Conservation (phyloP, 805 yeast species). For the Starmera amethionina region DNA sequence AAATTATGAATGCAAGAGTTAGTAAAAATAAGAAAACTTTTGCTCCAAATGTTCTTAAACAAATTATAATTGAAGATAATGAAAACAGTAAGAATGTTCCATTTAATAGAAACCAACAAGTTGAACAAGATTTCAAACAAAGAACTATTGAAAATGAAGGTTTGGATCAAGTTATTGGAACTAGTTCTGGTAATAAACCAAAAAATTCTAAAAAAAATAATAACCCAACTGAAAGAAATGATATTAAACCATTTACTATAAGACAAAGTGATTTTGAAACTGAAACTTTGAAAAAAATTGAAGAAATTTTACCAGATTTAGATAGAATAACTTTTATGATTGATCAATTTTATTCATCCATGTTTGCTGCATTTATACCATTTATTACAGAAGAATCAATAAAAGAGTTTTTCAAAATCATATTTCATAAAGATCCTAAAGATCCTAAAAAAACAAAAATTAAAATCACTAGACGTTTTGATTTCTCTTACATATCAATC, state of each 20-base stretch:
- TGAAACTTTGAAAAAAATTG: conserved; percentile 12
- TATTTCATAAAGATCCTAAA: conserved; percentile 1
- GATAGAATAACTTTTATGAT: conserved; percentile 10
- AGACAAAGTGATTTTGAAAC: conserved; percentile 8
- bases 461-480: conserved; percentile 13
- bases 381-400: conserved; percentile 16
- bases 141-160: conserved; percentile 28
- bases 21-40: conserved; percentile 4
- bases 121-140: conserved; percentile 21
- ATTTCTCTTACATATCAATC: conserved; percentile 16
- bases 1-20: conserved; percentile 4
- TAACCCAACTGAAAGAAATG: conserved; percentile 2
- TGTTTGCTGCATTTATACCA: conserved; percentile 14
- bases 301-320: conserved; percentile 13
- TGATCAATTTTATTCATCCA: conserved; percentile 12
- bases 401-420: conserved; percentile 8
- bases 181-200: neutral
- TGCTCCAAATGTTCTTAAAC: conserved; percentile 9
- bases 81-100: conserved; percentile 4
- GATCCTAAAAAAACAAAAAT: conserved; percentile 3
- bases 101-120: conserved; percentile 1
- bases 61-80: conserved; percentile 12
- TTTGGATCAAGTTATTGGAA: conserved; percentile 22
- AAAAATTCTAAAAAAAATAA: neutral
- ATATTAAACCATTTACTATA: conserved; percentile 7